Evolutionary conservation across 257 asterid genomes (phyloP).

Genomic region (Prunella vulgaris): DNA sequence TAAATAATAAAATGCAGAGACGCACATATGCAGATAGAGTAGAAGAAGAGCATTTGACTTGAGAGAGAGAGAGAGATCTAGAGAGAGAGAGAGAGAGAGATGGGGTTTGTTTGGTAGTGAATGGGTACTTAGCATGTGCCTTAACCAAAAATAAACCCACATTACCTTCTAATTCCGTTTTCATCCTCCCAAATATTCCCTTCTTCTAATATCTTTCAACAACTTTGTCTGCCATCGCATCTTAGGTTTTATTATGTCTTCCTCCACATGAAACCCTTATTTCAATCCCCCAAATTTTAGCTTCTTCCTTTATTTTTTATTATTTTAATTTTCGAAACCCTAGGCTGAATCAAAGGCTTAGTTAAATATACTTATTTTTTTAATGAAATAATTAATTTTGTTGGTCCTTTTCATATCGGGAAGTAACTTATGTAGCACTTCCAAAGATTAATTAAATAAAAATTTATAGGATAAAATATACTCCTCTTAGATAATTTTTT

Average conservation of each 20-base stretch:
- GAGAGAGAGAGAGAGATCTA: conserved; percentile 32
- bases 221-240: conserved; percentile 78
- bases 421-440: conserved; percentile 43
- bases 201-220: conserved; percentile 64
- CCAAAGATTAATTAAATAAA: conserved; percentile 19
- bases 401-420: conserved; percentile 31
- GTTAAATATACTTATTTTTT: conserved; percentile 3
- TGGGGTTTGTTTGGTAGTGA: conserved; percentile 50
- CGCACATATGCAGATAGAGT: conserved; percentile 33
- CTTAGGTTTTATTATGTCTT: conserved; percentile 69
- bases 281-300: conserved; percentile 14
- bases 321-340: conserved; percentile 44
- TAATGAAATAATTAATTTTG: background rate
- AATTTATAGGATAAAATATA: conserved; percentile 2
- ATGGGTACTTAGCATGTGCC: conserved; percentile 41
- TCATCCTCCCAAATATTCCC: conserved; percentile 81
- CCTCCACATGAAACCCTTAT: conserved; percentile 48
- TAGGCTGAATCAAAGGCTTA: conserved; percentile 78
- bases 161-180: conserved; percentile 83
- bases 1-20: conserved; percentile 4
- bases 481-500: background rate
- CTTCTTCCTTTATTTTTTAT: background rate
- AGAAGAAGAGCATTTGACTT: conserved; percentile 46
- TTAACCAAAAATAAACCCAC: conserved; percentile 49
- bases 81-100: conserved; percentile 35